Evolutionary conservation across 2,329 filamentous ascomycete species (phyloP).

Genomic region (Fusarium staphyleae): DNA sequence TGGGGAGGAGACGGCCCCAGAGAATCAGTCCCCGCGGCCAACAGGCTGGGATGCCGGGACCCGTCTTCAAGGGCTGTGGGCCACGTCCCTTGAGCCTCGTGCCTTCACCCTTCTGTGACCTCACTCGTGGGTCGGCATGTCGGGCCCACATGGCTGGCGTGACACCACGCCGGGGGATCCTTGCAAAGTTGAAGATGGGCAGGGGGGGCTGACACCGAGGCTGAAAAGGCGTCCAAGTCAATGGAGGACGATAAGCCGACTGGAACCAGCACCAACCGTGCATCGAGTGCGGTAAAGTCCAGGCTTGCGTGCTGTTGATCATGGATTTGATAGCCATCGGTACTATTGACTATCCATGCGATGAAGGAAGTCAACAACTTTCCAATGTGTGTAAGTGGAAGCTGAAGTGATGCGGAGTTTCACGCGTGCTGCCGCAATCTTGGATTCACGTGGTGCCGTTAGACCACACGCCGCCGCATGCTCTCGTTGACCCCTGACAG

Average conservation of each 20-base stretch:
- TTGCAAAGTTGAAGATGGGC: constrained; percentile 13
- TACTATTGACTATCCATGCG: no score
- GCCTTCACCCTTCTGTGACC: constrained; percentile 21
- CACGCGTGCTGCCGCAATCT: constrained; percentile 14
- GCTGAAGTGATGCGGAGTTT: constrained; percentile 11
- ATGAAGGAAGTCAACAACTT: background rate
- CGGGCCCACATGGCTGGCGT: constrained; percentile 19
- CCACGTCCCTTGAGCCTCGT: constrained; percentile 18
- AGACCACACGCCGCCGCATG: constrained; percentile 16
- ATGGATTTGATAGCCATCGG: background rate
- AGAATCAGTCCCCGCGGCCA: constrained; percentile 25
- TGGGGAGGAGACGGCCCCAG: constrained; percentile 21
- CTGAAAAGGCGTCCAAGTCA: constrained; percentile 2
- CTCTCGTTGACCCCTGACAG: background rate
- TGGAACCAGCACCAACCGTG: constrained; percentile 18
- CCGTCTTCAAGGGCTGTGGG: constrained; percentile 27
- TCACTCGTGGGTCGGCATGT: constrained; percentile 11
- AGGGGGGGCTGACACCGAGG: constrained; percentile 14
- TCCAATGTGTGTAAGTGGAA: constrained; percentile 2
- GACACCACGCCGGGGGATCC: constrained; percentile 22
- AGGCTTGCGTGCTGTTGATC: no score
- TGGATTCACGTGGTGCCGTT: constrained; percentile 33
- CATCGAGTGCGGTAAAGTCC: background rate
- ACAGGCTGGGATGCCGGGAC: constrained; percentile 38
- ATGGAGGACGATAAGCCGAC: constrained; percentile 21